Conservation (phyloP, 805 yeast species). For the Monosporozyma aquatica region DNA sequence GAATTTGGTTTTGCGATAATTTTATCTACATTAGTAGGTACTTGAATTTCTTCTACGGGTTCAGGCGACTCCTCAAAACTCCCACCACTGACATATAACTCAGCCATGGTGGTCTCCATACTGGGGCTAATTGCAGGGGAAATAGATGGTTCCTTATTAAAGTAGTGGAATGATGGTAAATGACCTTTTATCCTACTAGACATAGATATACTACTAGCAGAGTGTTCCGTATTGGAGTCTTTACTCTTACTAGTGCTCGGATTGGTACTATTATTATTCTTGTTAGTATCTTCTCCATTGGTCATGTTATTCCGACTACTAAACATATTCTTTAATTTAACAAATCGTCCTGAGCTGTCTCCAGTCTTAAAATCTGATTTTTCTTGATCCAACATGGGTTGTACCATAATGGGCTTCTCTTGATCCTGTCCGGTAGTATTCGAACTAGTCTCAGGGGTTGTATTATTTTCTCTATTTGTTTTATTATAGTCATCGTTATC, state of each 20-base stretch:
- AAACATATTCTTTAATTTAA: constrained; percentile 4
- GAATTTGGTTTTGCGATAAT: constrained; percentile 1
- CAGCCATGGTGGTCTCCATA: background rate
- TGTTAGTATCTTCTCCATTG: background rate
- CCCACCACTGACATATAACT: background rate
- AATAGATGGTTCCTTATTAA: background rate
- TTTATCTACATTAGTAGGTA: constrained; percentile 3
- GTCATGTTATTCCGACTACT: background rate
- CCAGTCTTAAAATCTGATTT: background rate
- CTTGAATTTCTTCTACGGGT: constrained; percentile 2
- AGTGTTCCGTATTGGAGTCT: background rate
- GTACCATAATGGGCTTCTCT: too few species aligned
- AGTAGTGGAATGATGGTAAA: constrained; percentile 4
- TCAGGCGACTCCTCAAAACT: constrained; percentile 1
- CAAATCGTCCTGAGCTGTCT: background rate
- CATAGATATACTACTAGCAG: constrained; percentile 1
- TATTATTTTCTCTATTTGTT: background rate
- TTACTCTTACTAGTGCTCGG: too few species aligned
- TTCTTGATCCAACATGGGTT: background rate
- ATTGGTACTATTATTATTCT: background rate
- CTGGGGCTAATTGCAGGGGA: background rate
- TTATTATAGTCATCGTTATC: background rate
- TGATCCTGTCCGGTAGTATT: too few species aligned
- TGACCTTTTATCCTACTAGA: constrained; percentile 2
- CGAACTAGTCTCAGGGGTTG: too few species aligned